phyloP scores from a whole-genome alignment of 371 early-diverging fungal genomes.

The Neoconidiobolus thromboides region DNA sequence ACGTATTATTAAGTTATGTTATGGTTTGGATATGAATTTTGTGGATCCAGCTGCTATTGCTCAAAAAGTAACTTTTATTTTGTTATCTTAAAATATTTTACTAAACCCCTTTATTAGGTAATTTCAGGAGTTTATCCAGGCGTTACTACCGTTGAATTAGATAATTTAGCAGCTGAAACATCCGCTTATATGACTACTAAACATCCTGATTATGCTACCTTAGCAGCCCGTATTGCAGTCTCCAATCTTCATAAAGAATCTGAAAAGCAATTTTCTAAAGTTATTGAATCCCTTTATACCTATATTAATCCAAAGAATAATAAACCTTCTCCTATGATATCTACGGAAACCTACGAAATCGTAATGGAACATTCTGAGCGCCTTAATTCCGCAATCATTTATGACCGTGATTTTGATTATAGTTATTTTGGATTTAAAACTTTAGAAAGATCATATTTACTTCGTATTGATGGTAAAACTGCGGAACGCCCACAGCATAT shows the following conservation, averaged over 20 bases:
- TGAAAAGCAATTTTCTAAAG: slow-evolving; percentile 74
- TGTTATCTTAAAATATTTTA: background rate
- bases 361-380: slow-evolving; percentile 57
- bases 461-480: slow-evolving; percentile 59
- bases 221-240: slow-evolving; percentile 94
- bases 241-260: slow-evolving; percentile 96
- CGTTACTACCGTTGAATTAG: slow-evolving; percentile 87
- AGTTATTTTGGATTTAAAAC: slow-evolving; percentile 99
- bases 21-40: slow-evolving; percentile 78
- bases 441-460: slow-evolving; percentile 86
- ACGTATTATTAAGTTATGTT: slow-evolving; percentile 68
- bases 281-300: slow-evolving; percentile 66
- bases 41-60: slow-evolving; percentile 83
- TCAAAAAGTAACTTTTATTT: slow-evolving; percentile 53
- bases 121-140: slow-evolving; percentile 82
- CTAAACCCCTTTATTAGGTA: background rate
- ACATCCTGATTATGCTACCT: slow-evolving; percentile 94
- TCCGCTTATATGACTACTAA: slow-evolving; percentile 91
- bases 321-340: slow-evolving; percentile 70
- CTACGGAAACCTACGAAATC: slow-evolving; percentile 46
- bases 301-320: slow-evolving; percentile 79
- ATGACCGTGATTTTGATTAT: slow-evolving; percentile 91
- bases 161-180: slow-evolving; percentile 93
- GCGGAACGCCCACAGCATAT: slow-evolving; percentile 98
- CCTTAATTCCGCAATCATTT: slow-evolving; percentile 81